Base-by-base conservation (phyloP, 2,329 filamentous ascomycete species). In the Fusarium foetens region DNA sequence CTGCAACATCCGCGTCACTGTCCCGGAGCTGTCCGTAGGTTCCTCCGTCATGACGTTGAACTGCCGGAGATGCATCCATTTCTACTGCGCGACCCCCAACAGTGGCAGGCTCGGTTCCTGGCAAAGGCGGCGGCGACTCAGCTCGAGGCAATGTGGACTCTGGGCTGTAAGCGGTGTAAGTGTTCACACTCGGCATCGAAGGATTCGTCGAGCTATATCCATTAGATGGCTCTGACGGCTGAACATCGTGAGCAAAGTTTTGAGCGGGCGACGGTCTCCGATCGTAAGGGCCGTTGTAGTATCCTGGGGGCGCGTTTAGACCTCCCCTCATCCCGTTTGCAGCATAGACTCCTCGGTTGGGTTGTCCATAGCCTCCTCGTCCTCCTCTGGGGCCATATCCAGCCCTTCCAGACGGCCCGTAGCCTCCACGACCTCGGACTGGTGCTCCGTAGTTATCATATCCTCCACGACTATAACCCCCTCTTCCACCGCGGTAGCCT, bases 1-100 rank as follows among this genome's bases (percentile, higher is more conserved):
- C 92, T 60, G 89, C 89, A 60, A 94, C 90, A 79, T 94, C 92
- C 3, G 86, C 87, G 77, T 94, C 92, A 73, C 88, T 92, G 58
- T 93, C 91, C 53, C 86, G 83, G 23, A 89, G 79, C 39, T 82
- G 81, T 55, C 83, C 83, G 62, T 84, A 86, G 62, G 85, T 84
- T 25, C 82, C 85, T 70, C 83, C 86, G 19, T 81, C 83, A 42
- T 76, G 76, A 19, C 83, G 83, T 6, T 83, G 70, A 33, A 81
- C 82, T 60, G 81, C 79, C n/a, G 87, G 86, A 59, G 85, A 86
- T 38, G 91, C 90, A 79, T 95, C 92, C 93, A 97, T 95, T 80
- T 96, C 94, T 58, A 94, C 88, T 6, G 92, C 90, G 77, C 92
- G 91, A 14, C 90, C 90, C 17, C 90, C 80, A 38, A 80, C 74